Evolutionary conservation across 2,329 filamentous ascomycete genomes (phyloP).

Genomic region (Thelonectria blattea): DNA sequence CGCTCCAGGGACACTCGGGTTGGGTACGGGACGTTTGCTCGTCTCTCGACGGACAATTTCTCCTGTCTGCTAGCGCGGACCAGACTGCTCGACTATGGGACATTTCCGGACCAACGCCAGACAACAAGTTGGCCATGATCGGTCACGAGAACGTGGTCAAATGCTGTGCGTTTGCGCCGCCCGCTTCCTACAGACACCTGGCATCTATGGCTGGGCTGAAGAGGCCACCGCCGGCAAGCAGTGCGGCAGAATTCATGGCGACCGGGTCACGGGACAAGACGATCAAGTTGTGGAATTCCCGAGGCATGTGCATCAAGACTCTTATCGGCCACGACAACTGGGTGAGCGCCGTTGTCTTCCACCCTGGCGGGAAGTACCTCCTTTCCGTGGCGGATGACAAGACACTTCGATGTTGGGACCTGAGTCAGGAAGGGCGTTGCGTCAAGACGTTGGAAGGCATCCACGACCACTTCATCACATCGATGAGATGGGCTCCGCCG

Average conservation of each 20-base stretch:
- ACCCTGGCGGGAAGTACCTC: slow-evolving; percentile 90
- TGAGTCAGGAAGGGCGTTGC: slow-evolving; percentile 86
- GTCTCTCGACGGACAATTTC: slow-evolving; percentile 80
- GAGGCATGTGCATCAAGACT: slow-evolving; percentile 84
- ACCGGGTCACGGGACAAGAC: slow-evolving; percentile 90
- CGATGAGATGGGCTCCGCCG: slow-evolving; percentile 81
- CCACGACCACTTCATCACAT: slow-evolving; percentile 85
- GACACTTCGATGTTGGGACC: slow-evolving; percentile 91
- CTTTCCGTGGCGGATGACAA: slow-evolving; percentile 89
- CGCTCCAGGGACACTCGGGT: slow-evolving; percentile 81
- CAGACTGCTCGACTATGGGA: slow-evolving; percentile 86
- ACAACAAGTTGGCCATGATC: slow-evolving; percentile 78
- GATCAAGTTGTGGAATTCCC: slow-evolving; percentile 85
- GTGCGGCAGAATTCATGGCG: slow-evolving; percentile 84
- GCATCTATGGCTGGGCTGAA: slow-evolving; percentile 81
- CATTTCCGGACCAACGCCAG: slow-evolving; percentile 66
- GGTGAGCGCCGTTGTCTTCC: slow-evolving; percentile 85
- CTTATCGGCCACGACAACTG: slow-evolving; percentile 92
- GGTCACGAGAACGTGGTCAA: slow-evolving; percentile 88
- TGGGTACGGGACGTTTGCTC: slow-evolving; percentile 92
- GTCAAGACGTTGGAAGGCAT: slow-evolving; percentile 80
- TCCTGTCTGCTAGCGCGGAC: slow-evolving; percentile 84
- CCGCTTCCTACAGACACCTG: slow-evolving; percentile 77
- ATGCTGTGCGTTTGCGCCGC: slow-evolving; percentile 85
- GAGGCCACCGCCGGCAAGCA: slow-evolving; percentile 75